Evolutionary conservation across 2,329 filamentous ascomycete species (phyloP), one percentile per base, ranked within the genome.

Genomic region (Arachnomyces sp.): DNA sequence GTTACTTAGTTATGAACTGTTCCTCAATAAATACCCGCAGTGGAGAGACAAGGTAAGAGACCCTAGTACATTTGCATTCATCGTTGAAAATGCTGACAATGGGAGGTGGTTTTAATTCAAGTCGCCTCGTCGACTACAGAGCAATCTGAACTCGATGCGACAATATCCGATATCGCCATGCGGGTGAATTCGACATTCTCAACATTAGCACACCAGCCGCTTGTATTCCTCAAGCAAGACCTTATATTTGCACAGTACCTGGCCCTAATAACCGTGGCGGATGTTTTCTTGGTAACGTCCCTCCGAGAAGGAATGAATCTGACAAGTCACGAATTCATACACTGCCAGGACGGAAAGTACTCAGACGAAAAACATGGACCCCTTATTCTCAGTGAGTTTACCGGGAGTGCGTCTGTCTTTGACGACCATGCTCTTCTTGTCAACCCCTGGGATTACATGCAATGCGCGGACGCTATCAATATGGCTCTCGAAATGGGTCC

Each of bases 261-360:
- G n/a, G 90, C 89, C 2, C 71, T 96, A 6, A 73, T 95, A 34
- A 87, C 86, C 2, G 82, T 93, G 38, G 92, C 90, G 2, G 89
- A 96, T 64, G 84, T 83, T 2, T 70, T 96, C 36, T 92, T 95
- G 77, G 92, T 96, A 55, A 93, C 90, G 2, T 93, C 87, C 57
- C 79, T 96, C 52, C 86, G 92, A 38, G 90, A 96, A 60, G 90
- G 90, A 47, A 96, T 96, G 92, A 96, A 95, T 58, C 66, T 96
- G 41, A 95, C 90, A 0, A 89, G 84, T 4, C 92, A 96, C 58
- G 90, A 96, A 59, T 96, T 88, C 56, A 76, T 95, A 28, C 85
- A 86, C 50, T 95, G 89, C 56, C 90, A 96, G 57, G 90, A 96
- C 55, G 89, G 89, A 31, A 77, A 76, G 49, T 72, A 77, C 46